These are phyloP conservation scores for Rhodotorula toruloides DNA, from an alignment of 768 basidiomycete genomes.

Conservation along the genomic window DNA sequence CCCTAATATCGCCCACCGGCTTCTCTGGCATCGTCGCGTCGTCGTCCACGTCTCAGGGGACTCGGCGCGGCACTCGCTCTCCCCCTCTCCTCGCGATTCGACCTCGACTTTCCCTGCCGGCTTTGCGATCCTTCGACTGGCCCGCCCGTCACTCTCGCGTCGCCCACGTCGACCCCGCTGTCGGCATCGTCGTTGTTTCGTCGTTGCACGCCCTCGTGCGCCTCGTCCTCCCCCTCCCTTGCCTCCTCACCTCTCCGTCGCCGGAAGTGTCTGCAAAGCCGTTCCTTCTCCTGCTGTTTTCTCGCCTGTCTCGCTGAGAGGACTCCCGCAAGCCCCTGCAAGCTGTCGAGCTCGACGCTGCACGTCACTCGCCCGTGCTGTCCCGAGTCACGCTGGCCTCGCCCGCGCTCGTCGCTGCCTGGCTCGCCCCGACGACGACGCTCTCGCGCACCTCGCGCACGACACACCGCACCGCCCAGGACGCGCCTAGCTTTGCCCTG, in stretches of 20 bases:
- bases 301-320: too few species aligned
- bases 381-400: too few species aligned
- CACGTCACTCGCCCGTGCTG: background rate
- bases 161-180: background rate
- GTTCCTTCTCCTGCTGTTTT: too few species aligned
- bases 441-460: constrained; percentile 3
- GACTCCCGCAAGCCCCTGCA: background rate
- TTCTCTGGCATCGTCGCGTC: background rate
- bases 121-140: background rate
- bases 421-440: constrained; percentile 16
- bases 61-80: too few species aligned
- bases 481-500: background rate
- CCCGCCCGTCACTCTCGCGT: background rate
- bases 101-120: background rate
- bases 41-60: too few species aligned
- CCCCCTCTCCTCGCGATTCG: too few species aligned
- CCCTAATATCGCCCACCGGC: background rate
- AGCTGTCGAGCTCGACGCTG: too few species aligned
- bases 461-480: background rate
- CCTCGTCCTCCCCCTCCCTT: background rate
- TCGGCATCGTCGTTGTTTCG: background rate
- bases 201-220: background rate
- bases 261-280: constrained; percentile 10
- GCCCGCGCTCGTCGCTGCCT: background rate
- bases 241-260: background rate